phyloP scores from a whole-genome alignment of 2,329 filamentous ascomycete genomes.

The Fusarium anguioides region DNA sequence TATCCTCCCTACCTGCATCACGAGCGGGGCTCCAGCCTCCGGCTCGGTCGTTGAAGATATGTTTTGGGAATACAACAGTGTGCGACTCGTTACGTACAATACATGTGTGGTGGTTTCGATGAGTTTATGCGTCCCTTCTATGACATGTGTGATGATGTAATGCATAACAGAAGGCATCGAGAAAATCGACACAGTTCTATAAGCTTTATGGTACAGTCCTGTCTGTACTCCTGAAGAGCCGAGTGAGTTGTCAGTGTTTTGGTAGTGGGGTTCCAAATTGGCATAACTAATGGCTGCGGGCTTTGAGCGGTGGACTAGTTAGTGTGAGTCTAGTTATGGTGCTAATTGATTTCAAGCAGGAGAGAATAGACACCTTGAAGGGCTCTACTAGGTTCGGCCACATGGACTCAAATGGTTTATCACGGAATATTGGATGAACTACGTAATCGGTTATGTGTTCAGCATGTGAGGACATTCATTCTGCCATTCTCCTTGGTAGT shows the following conservation, averaged over 20 bases:
- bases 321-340: constrained; percentile 1
- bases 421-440: not conserved
- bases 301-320: constrained; percentile 14
- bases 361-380: constrained; percentile 4
- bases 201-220: not conserved
- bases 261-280: not conserved
- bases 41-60: constrained; percentile 15
- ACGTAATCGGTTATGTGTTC: constrained; percentile 27
- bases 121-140: constrained; percentile 9
- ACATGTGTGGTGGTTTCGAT: constrained; percentile 4
- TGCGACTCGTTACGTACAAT: not conserved
- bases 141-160: constrained; percentile 30
- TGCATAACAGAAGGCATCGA: constrained; percentile 17
- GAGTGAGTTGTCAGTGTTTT: not conserved
- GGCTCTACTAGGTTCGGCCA: constrained; percentile 4
- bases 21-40: constrained; percentile 18
- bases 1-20: too few species aligned
- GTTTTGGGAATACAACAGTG: constrained; percentile 15
- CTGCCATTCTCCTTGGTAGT: not conserved
- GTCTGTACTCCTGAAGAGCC: not conserved
- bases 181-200: constrained; percentile 12
- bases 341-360: not conserved
- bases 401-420: constrained; percentile 11
- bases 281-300: not conserved
- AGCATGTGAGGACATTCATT: not conserved